Percentiles rank a stretch among this genome's conserved stretches.
Evolutionary conservation across 2,329 filamentous ascomycete species (phyloP).

Genomic region (Venturia aucupariae): DNA sequence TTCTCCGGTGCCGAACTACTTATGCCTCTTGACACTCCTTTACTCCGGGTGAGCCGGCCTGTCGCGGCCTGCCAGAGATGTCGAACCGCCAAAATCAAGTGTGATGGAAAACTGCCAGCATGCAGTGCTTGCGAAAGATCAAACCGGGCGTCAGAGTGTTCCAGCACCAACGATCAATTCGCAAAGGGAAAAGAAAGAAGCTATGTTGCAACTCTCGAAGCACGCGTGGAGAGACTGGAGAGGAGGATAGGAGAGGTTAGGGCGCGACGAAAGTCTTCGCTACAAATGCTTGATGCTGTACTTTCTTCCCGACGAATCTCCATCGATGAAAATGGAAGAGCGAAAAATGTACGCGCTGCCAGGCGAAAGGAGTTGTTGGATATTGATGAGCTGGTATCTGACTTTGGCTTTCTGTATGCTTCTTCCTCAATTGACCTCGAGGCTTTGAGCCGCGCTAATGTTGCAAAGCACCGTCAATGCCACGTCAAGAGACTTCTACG

Average conservation of each 20-base stretch:
- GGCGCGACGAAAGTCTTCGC: slow-evolving; percentile 59
- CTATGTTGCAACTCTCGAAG: slow-evolving; percentile 92
- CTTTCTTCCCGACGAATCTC: slow-evolving; percentile 26
- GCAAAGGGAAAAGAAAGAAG: slow-evolving; percentile 91
- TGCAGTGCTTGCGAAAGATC: slow-evolving; percentile 94
- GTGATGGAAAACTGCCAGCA: slow-evolving; percentile 89
- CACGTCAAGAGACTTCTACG: slow-evolving; percentile 87
- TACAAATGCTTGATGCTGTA: slow-evolving; percentile 54
- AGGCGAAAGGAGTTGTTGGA: slow-evolving; percentile 65
- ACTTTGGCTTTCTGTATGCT: slow-evolving; percentile 80
- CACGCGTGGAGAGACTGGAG: slow-evolving; percentile 80
- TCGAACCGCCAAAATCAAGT: slow-evolving; percentile 92
- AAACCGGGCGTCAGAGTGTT: slow-evolving; percentile 77
- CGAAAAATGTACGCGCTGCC: slow-evolving; percentile 32
- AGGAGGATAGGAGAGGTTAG: slow-evolving; percentile 58
- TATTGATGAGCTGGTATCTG: slow-evolving; percentile 84
- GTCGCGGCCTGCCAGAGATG: slow-evolving; percentile 75
- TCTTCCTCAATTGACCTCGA: neutral
- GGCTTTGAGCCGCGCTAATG: neutral
- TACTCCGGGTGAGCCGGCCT: slow-evolving; percentile 65
- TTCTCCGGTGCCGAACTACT: slow-evolving; percentile 19
- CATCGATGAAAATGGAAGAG: slow-evolving; percentile 23
- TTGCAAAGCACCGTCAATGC: slow-evolving; percentile 75
- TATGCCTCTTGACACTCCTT: slow-evolving; percentile 46
- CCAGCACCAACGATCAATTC: slow-evolving; percentile 91